Conservation (phyloP, 2,329 filamentous ascomycete species). For the Tolypocladium tropicale region DNA sequence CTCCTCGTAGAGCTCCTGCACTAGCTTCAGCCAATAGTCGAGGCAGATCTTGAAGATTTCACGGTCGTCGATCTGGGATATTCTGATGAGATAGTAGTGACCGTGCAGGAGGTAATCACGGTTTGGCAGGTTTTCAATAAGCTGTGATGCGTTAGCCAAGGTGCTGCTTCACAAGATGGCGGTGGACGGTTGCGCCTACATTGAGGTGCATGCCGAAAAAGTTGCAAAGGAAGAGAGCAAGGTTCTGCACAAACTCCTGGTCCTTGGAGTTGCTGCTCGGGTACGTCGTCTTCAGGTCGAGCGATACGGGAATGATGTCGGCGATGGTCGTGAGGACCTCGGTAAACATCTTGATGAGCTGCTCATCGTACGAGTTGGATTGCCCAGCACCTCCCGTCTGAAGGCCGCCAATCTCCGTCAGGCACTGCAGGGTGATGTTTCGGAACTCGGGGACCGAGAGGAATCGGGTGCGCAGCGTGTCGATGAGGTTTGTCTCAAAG, state of each 20-base stretch:
- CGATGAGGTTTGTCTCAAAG: slow-evolving; percentile 94
- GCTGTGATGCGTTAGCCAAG: slow-evolving; percentile 30
- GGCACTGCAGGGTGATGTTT: slow-evolving; percentile 90
- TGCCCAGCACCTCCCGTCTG: slow-evolving; percentile 66
- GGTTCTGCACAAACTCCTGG: slow-evolving; percentile 95
- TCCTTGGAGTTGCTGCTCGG: slow-evolving; percentile 84
- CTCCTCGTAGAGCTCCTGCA: slow-evolving; percentile 96
- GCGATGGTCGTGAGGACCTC: slow-evolving; percentile 89
- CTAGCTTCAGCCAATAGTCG: slow-evolving; percentile 98
- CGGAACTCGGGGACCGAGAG: slow-evolving; percentile 90
- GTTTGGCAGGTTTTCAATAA: slow-evolving; percentile 94
- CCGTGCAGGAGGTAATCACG: slow-evolving; percentile 89
- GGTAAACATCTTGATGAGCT: slow-evolving; percentile 96
- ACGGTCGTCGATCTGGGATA: slow-evolving; percentile 96
- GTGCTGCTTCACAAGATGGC: not conserved
- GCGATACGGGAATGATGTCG: slow-evolving; percentile 79
- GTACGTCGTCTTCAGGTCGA: slow-evolving; percentile 88
- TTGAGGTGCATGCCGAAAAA: slow-evolving; percentile 92
- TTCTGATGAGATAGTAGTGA: slow-evolving; percentile 95
- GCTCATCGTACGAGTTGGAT: slow-evolving; percentile 76
- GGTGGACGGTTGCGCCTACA: slow-evolving; percentile 33
- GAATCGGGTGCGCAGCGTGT: slow-evolving; percentile 86
- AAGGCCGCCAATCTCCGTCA: slow-evolving; percentile 93
- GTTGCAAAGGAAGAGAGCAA: slow-evolving; percentile 91
- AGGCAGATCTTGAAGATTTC: slow-evolving; percentile 99